A percentile compares a stretch with the other conserved stretches of the same genome.
Conservation (phyloP, 345 rosid genomes). For the Syzygium grande region DNA sequence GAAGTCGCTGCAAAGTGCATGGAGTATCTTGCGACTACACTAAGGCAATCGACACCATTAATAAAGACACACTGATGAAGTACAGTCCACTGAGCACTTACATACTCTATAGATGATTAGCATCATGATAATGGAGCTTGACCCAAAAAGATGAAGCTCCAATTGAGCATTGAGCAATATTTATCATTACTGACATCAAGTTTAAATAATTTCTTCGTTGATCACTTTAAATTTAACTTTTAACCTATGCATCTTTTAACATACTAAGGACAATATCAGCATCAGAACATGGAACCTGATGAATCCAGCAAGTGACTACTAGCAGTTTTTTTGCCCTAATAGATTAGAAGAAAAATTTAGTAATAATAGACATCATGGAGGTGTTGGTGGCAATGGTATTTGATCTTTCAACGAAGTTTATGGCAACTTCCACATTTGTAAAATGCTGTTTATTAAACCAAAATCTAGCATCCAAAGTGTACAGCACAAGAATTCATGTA, state of each 20-base stretch:
- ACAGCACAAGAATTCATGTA: neutral
- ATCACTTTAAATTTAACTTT: neutral
- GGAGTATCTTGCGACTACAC: neutral
- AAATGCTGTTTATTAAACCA: neutral
- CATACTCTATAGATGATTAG: neutral
- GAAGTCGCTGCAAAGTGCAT: neutral
- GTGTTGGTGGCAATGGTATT: neutral
- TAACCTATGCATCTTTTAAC: neutral
- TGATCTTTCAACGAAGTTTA: neutral
- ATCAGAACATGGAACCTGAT: neutral
- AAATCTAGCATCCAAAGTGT: neutral
- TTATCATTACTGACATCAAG: neutral
- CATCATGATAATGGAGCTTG: neutral
- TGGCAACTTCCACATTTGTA: neutral
- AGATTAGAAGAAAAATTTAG: neutral
- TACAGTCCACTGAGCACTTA: neutral
- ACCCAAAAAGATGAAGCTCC: neutral
- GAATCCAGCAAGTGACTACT: neutral
- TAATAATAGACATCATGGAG: neutral
- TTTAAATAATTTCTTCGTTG: neutral
- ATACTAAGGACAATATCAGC: neutral
- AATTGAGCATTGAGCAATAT: neutral
- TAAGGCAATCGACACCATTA: neutral
- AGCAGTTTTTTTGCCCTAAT: neutral
- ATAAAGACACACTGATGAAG: neutral